phyloP scores from a whole-genome alignment of 1,139 yeast genomes.

The Cylindricascospora bacillispora region DNA sequence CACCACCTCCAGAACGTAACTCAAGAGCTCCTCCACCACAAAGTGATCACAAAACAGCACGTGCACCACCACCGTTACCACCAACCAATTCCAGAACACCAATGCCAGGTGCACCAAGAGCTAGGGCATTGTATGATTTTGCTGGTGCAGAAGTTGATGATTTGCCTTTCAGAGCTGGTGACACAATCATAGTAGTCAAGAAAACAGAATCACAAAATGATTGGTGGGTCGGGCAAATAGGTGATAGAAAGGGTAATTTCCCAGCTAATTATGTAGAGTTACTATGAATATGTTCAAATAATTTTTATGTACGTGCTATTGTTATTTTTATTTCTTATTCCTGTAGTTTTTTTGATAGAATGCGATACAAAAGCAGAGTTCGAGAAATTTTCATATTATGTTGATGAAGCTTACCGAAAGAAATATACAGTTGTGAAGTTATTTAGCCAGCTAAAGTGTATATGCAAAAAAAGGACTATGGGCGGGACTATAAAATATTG shows the following conservation, averaged over 20 bases:
- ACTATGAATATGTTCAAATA: too few relatives aligned
- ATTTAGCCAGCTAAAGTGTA: too few relatives aligned
- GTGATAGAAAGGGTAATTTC: constrained; percentile 79
- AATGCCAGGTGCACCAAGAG: constrained; percentile 39
- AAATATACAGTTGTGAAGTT: too few relatives aligned
- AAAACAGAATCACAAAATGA: constrained; percentile 82
- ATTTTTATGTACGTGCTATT: constrained; percentile 28
- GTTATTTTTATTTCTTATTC: neutral
- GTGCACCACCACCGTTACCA: constrained; percentile 2
- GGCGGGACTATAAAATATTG: too few relatives aligned
- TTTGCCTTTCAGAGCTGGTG: constrained; percentile 86
- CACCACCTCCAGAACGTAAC: neutral
- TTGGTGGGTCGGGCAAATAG: constrained; percentile 96
- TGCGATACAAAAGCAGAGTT: neutral
- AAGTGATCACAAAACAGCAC: neutral
- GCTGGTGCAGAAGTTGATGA: constrained; percentile 74
- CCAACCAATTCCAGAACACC: constrained; percentile 1
- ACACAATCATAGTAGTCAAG: constrained; percentile 76
- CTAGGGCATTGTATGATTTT: constrained; percentile 77
- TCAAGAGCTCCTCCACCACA: constrained; percentile 1
- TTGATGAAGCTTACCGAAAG: neutral
- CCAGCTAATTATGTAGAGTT: constrained; percentile 95
- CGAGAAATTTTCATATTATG: neutral
- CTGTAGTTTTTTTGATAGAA: neutral
- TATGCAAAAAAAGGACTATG: too few relatives aligned